phyloP scores from a whole-genome alignment of 2,329 filamentous ascomycete species.

The Epichloe uncinata region DNA sequence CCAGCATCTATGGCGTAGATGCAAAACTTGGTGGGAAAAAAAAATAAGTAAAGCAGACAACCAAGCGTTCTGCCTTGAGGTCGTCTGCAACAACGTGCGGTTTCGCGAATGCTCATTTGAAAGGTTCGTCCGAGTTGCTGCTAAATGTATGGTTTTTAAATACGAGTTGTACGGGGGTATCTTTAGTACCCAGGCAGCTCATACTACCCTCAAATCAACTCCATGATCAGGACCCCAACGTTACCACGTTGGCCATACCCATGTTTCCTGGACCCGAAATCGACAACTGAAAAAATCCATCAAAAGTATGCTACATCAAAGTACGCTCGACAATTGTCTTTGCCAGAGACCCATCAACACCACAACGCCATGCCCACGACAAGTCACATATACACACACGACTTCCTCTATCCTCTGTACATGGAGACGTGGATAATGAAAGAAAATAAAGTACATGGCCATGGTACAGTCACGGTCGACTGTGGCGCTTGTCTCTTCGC shows the following conservation, averaged over 20 bases:
- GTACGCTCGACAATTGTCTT: not conserved
- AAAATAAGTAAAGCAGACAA: too few species aligned
- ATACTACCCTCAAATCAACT: not conserved
- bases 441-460: not conserved
- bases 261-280: not conserved
- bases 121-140: too few species aligned
- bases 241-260: not conserved
- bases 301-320: not conserved
- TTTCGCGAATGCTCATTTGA: too few species aligned
- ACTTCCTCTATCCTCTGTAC: not conserved
- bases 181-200: not conserved
- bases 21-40: too few species aligned
- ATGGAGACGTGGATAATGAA: not conserved
- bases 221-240: not conserved
- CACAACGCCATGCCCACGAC: slow-evolving; percentile 3
- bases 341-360: not conserved
- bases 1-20: not conserved
- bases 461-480: slow-evolving; percentile 19
- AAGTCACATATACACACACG: not conserved
- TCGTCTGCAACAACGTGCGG: too few species aligned
- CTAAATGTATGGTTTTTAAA: not conserved
- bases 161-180: not conserved
- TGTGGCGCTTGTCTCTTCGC: slow-evolving; percentile 45
- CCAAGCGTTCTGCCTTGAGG: too few species aligned
- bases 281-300: not conserved